phyloP scores from a whole-genome alignment of 441 rosid genomes.

The Euphorbia schlechtendalii region DNA sequence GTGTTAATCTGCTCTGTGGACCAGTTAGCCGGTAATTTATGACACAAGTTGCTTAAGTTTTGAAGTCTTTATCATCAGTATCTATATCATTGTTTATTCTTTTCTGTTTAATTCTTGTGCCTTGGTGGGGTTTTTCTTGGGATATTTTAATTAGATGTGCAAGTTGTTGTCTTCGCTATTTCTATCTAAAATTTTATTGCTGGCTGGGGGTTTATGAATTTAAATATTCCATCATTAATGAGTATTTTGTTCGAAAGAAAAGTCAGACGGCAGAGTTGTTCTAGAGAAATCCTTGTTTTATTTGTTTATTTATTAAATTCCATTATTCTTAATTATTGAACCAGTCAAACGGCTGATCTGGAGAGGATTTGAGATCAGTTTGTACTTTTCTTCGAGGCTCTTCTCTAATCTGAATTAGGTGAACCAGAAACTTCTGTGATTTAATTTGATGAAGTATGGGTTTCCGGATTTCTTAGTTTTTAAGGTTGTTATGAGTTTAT shows the following conservation, averaged over 20 bases:
- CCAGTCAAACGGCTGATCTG: not conserved
- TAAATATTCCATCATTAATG: not conserved
- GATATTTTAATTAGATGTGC: not conserved
- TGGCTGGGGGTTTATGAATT: not conserved
- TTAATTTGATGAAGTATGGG: not conserved
- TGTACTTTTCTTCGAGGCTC: constrained; percentile 10
- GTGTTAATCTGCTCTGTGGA: not conserved
- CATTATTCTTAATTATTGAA: not conserved
- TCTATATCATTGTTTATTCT: too few relatives aligned
- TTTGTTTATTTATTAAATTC: not conserved
- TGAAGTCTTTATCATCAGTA: too few relatives aligned
- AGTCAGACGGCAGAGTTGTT: not conserved
- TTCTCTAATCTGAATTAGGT: not conserved
- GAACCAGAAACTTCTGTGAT: not conserved
- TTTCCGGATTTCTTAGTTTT: not conserved
- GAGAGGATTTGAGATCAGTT: not conserved
- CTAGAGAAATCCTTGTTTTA: not conserved
- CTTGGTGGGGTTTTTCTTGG: constrained; percentile 1
- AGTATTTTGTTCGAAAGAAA: constrained; percentile 1
- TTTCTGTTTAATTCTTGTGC: not conserved
- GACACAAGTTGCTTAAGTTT: not conserved
- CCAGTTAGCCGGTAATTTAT: not conserved
- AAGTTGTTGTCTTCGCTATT: constrained; percentile 4
- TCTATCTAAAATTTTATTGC: not conserved
- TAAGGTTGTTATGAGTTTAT: not conserved